Base-by-base conservation (phyloP, 2,329 filamentous ascomycete genomes). In the Epichloe sp. region DNA sequence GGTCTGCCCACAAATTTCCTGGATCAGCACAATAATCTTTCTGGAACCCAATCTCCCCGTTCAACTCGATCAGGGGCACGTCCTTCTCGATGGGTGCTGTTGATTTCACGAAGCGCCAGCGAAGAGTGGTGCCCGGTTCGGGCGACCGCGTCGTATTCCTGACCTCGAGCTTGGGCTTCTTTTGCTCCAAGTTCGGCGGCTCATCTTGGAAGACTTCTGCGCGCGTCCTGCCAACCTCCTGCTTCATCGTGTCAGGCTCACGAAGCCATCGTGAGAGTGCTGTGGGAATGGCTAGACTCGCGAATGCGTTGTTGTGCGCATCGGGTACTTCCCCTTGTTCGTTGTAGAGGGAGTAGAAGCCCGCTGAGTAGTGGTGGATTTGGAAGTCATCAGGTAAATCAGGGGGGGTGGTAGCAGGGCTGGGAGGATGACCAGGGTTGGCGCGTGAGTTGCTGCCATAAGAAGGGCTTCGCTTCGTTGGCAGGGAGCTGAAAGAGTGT, bases 201-300 rank as follows among this genome's bases (percentile, higher is more conserved):
- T 74, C 63, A 3, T 68, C 62, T 57, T 73, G 82, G 62, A 95
- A 91, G 26, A 93, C 82, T 45, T 93, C 83, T 44, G 69, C 65
- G 51, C 71, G 74, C 14, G 79, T 76, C 41, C 82, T 81, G 41
- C 84, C 83, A 1, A 83, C 80, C 55, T 87, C 85, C 52, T 75
- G 69, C 48, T 78, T 76, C 57, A 95, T 74, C 11, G 80, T 81
- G 12, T 82, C 79, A 1, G 80, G 78, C 54, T 94, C 85, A 52
- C 79, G 81, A 26, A 94, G 75, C 90, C 91, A 97, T 3, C 77
- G 73, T 0, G 85, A 83, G 53, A 95, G 76, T 15, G 82, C 78
- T 53, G 85, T 85, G 4, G 86, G 83, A 37, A 95, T 82, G 37
- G 75, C 76, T 11, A 96, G 77, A 58, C 80, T 88, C 43, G 81